Evolutionary conservation across 2,329 filamentous ascomycete species (phyloP).

Genomic region (Trichoderma arundinaceum): DNA sequence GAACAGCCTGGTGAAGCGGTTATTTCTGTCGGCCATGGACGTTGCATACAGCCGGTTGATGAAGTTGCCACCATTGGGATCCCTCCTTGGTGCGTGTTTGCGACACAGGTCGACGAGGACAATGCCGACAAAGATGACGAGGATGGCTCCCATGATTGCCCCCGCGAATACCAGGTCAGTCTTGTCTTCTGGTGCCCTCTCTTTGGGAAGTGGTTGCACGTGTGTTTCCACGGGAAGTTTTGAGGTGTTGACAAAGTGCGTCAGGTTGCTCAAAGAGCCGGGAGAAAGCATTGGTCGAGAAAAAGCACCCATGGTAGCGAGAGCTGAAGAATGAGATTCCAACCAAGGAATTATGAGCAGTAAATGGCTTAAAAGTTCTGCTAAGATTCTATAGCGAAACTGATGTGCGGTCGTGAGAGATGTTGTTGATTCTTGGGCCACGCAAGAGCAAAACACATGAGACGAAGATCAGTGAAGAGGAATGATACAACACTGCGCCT

Average conservation of each 20-base stretch:
- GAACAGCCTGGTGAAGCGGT: not conserved
- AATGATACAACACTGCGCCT: no score
- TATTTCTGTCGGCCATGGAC: not conserved
- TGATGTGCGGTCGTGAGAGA: no score
- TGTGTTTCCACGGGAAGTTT: not conserved
- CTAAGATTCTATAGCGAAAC: no score
- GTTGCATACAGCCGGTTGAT: not conserved
- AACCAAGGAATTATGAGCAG: not conserved
- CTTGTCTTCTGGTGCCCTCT: not conserved
- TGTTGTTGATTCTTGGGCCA: no score
- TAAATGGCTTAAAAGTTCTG: not conserved
- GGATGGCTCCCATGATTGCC: slow-evolving; percentile 6
- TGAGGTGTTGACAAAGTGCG: not conserved
- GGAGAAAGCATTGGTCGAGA: not conserved
- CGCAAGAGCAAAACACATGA: no score
- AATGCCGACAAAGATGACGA: slow-evolving; percentile 5
- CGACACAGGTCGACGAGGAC: not conserved
- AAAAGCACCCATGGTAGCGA: not conserved
- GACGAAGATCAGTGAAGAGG: no score
- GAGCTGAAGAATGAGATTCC: not conserved
- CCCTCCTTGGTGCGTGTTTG: not conserved
- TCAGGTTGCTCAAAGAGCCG: not conserved
- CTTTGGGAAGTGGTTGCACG: not conserved
- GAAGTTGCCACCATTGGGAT: no score
- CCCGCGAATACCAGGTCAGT: not conserved